Conservation (phyloP, 1,139 yeast species). For the Geotrichum candidum region DNA sequence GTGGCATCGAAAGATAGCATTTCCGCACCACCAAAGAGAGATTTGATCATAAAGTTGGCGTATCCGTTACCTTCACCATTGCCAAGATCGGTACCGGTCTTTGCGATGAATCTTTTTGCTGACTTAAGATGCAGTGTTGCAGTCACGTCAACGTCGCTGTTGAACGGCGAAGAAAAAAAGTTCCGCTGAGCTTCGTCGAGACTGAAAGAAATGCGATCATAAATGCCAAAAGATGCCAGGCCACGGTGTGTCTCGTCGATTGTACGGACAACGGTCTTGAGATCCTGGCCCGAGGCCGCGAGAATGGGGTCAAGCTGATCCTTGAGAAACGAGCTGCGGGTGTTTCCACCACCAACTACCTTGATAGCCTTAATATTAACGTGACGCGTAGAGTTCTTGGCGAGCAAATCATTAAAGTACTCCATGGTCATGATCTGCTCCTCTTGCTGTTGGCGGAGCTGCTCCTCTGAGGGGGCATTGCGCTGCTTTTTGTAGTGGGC, state of each 20-base stretch:
- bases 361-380: slow-evolving; percentile 42
- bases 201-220: slow-evolving; percentile 43
- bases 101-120: slow-evolving; percentile 53
- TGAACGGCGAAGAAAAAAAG: slow-evolving; percentile 19
- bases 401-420: slow-evolving; percentile 12
- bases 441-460: slow-evolving; percentile 8
- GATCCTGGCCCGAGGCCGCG: slow-evolving; percentile 27
- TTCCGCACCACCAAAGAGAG: slow-evolving; percentile 88
- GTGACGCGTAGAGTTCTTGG: slow-evolving; percentile 24
- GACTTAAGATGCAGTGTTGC: slow-evolving; percentile 26
- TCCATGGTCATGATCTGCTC: slow-evolving; percentile 12
- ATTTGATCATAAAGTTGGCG: slow-evolving; percentile 60
- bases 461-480: slow-evolving; percentile 7
- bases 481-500: slow-evolving; percentile 8
- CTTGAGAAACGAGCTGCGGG: slow-evolving; percentile 48
- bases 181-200: slow-evolving; percentile 31
- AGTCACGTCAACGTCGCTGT: slow-evolving; percentile 19
- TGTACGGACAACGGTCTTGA: slow-evolving; percentile 29
- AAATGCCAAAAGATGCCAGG: slow-evolving; percentile 38
- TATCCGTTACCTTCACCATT: slow-evolving; percentile 96
- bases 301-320: slow-evolving; percentile 54
- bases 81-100: slow-evolving; percentile 89
- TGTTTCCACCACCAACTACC: slow-evolving; percentile 49
- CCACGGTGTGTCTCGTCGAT: slow-evolving; percentile 31
- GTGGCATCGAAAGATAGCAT: slow-evolving; percentile 69